Evolutionary conservation across 2,329 filamentous ascomycete species (phyloP), one percentile per base, ranked within the genome.

Genomic region (Sclerotinia nivalis): DNA sequence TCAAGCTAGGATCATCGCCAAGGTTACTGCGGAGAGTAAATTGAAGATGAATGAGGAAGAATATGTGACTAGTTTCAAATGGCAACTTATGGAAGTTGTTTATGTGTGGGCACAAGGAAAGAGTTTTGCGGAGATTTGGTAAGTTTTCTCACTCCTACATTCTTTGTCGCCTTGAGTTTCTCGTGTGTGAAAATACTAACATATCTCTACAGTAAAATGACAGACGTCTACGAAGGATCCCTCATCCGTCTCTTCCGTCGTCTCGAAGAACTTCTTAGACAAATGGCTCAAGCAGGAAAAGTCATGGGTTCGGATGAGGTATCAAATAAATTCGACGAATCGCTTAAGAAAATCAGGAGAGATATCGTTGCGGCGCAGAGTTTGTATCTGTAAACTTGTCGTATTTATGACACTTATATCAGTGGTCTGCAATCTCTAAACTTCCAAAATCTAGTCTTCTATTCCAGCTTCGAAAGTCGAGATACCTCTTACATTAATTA

Each of bases 301-400:
- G 95, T 97, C 73, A 99, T 99, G 96, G 96, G 96, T 77, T 97
- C 92, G 79, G 93, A 97, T 71, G 96, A 98, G 77, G 84, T 99
- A 69, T 91, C 94, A 78, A 87, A 90, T 79, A 97, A 97, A 82
- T 99, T 99, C 78, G 94, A 97, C 77, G 87, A 89, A 75, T 91
- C 93, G 72, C 83, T 99, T 75, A 85, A 86, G 70, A 96, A 96
- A 86, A 91, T 98, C 68, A 88, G 93, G 80, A 87, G 96, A 77
- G 96, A 98, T 80, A 94, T 99, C 79, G 95, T 99, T 71, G 93
- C 95, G 34, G 93, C 95, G 61, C 94, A 97, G 83, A 96, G 92
- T 76, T 83, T 98, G 80, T 98, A 97, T 79, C 85, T 97, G 80
- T 96, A 89, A 82, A 52, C 37, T 52, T n/a, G 3, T 28, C 18